phyloP scores from a whole-genome alignment of 495 filamentous ascomycete genomes.

The Viridothelium virens region DNA sequence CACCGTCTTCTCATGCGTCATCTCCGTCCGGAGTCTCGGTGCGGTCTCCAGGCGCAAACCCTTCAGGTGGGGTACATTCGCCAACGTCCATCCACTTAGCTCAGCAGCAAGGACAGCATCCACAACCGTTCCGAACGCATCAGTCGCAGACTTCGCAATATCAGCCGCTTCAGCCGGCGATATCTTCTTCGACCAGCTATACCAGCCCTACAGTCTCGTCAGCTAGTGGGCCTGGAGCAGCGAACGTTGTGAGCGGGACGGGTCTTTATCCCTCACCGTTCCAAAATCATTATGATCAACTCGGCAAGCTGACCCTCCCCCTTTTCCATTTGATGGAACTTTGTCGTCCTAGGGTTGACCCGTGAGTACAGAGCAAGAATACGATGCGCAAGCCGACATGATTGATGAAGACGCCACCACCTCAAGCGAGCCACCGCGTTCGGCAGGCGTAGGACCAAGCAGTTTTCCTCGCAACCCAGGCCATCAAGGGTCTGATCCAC shows the following conservation, averaged over 20 bases:
- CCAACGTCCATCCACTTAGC: slow-evolving; percentile 55
- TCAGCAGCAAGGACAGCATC: slow-evolving; percentile 41
- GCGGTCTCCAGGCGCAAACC: slow-evolving; percentile 56
- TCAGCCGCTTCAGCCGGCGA: slow-evolving; percentile 18
- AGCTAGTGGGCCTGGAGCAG: not conserved
- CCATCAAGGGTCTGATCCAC: not conserved
- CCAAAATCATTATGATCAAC: slow-evolving; percentile 91
- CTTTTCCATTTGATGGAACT: slow-evolving; percentile 55
- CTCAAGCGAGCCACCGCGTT: slow-evolving; percentile 7
- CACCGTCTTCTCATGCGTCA: slow-evolving; percentile 71
- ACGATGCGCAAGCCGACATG: slow-evolving; percentile 92
- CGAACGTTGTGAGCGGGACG: not conserved
- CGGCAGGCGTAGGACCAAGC: not conserved
- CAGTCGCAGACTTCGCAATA: slow-evolving; percentile 29
- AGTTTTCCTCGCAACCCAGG: not conserved
- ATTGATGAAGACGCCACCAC: slow-evolving; percentile 68
- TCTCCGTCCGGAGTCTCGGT: slow-evolving; percentile 62
- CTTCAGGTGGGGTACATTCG: slow-evolving; percentile 62
- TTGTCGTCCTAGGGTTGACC: slow-evolving; percentile 74
- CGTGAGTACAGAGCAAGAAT: slow-evolving; percentile 92
- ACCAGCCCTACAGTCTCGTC: slow-evolving; percentile 25
- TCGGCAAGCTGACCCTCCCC: slow-evolving; percentile 77
- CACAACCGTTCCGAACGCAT: slow-evolving; percentile 24
- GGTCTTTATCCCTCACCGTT: slow-evolving; percentile 66
- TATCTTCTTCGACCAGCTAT: slow-evolving; percentile 21